Evolutionary conservation across 495 filamentous ascomycete species (phyloP).

Genomic region (Trichodelitschia bisporula): DNA sequence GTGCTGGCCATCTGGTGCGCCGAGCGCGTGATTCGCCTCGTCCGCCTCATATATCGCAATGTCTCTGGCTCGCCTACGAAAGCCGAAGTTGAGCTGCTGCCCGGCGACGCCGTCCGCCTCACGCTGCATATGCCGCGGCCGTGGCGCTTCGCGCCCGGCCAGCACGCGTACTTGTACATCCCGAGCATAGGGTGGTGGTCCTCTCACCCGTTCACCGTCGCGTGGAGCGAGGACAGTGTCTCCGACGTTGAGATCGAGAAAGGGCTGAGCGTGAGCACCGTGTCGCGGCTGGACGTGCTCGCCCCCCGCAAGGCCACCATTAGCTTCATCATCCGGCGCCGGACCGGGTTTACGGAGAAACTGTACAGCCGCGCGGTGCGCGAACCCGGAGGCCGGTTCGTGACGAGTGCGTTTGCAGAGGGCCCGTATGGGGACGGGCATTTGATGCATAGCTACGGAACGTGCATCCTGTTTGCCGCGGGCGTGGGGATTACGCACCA

Average conservation of each 20-base stretch:
- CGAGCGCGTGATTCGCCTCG: slow-evolving; percentile 35
- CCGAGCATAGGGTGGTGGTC: slow-evolving; percentile 52
- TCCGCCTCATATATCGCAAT: slow-evolving; percentile 48
- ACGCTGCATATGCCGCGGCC: slow-evolving; percentile 57
- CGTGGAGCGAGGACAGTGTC: slow-evolving; percentile 38
- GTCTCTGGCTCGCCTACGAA: slow-evolving; percentile 35
- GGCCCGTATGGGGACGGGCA: slow-evolving; percentile 71
- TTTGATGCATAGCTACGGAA: slow-evolving; percentile 70
- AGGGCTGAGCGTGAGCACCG: slow-evolving; percentile 2
- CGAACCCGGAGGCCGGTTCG: slow-evolving; percentile 19
- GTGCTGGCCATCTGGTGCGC: slow-evolving; percentile 43
- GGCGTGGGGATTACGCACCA: slow-evolving; percentile 90
- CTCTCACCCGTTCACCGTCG: slow-evolving; percentile 82
- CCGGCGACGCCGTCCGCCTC: slow-evolving; percentile 61
- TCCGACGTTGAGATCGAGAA: slow-evolving; percentile 5
- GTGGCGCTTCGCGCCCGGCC: slow-evolving; percentile 57
- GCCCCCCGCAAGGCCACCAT: slow-evolving; percentile 23
- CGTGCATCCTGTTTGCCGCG: slow-evolving; percentile 70
- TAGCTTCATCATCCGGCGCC: slow-evolving; percentile 61
- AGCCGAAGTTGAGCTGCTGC: slow-evolving; percentile 49
- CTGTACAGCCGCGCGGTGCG: slow-evolving; percentile 40
- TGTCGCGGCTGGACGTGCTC: slow-evolving; percentile 13
- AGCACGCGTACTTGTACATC: slow-evolving; percentile 75
- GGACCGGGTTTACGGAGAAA: slow-evolving; percentile 66
- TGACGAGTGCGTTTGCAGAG: slow-evolving; percentile 40